Percentiles rank a stretch among this genome's conserved stretches.
phyloP scores from a whole-genome alignment of 1,284 basidiomycete species.

The Naganishia liquefaciens region DNA sequence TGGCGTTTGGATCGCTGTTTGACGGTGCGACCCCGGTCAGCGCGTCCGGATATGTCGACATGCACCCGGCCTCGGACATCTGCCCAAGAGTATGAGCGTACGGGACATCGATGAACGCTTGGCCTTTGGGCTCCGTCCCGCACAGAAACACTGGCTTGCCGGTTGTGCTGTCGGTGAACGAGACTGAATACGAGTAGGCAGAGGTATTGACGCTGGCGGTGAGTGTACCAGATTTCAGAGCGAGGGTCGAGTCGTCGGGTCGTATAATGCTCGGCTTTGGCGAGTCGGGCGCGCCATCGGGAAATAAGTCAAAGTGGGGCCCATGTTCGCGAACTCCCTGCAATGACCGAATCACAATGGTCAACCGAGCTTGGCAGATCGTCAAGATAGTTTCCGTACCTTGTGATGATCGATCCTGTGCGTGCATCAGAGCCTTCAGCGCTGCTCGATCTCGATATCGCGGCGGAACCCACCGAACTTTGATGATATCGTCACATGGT shows the following conservation, averaged over 20 bases:
- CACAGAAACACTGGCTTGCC: slow-evolving; percentile 39
- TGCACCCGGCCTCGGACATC: slow-evolving; percentile 64
- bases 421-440: neutral
- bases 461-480: slow-evolving; percentile 34
- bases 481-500: slow-evolving; percentile 66
- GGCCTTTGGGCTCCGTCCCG: slow-evolving; percentile 61
- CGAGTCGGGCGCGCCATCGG: slow-evolving; percentile 59
- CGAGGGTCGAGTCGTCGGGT: slow-evolving; percentile 49
- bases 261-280: slow-evolving; percentile 56
- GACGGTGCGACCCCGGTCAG: slow-evolving; percentile 24
- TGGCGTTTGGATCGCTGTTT: neutral
- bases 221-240: slow-evolving; percentile 50
- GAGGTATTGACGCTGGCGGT: slow-evolving; percentile 42
- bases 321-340: slow-evolving; percentile 52
- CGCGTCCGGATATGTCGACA: slow-evolving; percentile 58
- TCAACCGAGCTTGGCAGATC: neutral
- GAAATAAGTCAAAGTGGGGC: slow-evolving; percentile 65
- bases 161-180: slow-evolving; percentile 46
- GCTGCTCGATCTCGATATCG: neutral
- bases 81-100: slow-evolving; percentile 63
- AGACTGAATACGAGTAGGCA: slow-evolving; percentile 54
- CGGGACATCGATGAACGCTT: slow-evolving; percentile 67
- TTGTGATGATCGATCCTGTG: slow-evolving; percentile 41
- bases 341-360: neutral
- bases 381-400: neutral